A percentile compares a stretch with the other conserved stretches of the same genome.
These are phyloP conservation scores for Ophiostoma australiae DNA, from an alignment of 2,329 filamentous ascomycete genomes.

Conservation along the genomic window DNA sequence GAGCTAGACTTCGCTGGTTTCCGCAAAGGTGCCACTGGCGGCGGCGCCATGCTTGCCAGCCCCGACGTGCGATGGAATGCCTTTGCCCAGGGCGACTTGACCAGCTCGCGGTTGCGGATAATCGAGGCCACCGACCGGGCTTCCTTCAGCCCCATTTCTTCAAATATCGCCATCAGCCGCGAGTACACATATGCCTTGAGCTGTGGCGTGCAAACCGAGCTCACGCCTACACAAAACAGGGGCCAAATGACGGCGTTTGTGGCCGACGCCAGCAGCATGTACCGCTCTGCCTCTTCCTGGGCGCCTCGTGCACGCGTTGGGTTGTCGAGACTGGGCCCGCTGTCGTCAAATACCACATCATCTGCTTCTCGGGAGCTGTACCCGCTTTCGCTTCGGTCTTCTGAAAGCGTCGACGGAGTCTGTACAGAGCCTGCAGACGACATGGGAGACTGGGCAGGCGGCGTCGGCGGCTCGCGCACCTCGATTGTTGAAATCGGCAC, in stretches of 20 bases:
- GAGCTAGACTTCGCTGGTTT: not conserved
- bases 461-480: conserved; percentile 22
- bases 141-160: conserved; percentile 44
- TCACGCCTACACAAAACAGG: conserved; percentile 46
- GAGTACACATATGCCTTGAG: conserved; percentile 43
- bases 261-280: conserved; percentile 46
- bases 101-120: conserved; percentile 38
- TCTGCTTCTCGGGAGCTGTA: conserved; percentile 15
- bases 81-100: conserved; percentile 25
- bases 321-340: conserved; percentile 40
- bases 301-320: conserved; percentile 36
- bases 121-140: conserved; percentile 42
- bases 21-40: not conserved
- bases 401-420: conserved; percentile 14
- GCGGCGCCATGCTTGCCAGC: not conserved
- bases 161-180: conserved; percentile 42
- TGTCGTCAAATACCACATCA: conserved; percentile 27
- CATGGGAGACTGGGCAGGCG: conserved; percentile 23
- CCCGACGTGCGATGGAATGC: not conserved
- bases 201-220: conserved; percentile 40
- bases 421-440: conserved; percentile 20
- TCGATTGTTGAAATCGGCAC: conserved; percentile 24
- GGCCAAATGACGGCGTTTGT: conserved; percentile 49
- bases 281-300: conserved; percentile 41
- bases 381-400: conserved; percentile 11